A percentile compares a stretch with the other conserved stretches of the same genome.
These are phyloP conservation scores for Biscutella laevigata DNA, from an alignment of 441 rosid species.

Conservation along the genomic window DNA sequence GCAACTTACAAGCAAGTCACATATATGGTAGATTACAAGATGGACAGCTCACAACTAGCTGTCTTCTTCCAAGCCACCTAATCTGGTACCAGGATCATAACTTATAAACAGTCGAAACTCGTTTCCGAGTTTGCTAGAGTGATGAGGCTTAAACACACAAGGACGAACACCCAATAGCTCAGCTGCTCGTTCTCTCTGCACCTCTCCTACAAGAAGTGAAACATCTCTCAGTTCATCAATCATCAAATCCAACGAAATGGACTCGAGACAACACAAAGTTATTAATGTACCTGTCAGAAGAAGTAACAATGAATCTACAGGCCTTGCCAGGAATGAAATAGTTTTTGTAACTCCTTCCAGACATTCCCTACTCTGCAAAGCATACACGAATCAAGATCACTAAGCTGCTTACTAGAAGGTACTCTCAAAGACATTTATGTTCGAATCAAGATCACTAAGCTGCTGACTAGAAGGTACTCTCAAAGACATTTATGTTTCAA, in stretches of 20 bases:
- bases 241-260: not conserved
- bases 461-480: not conserved
- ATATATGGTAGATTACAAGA: not conserved
- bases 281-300: conserved; percentile 65
- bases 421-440: too few species aligned
- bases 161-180: conserved; percentile 63
- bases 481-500: not conserved
- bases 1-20: conserved; percentile 2
- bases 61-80: conserved; percentile 79
- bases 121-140: conserved; percentile 81
- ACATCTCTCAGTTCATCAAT: not conserved
- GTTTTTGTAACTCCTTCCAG: conserved; percentile 67
- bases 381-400: conserved; percentile 16
- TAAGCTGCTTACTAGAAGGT: not conserved
- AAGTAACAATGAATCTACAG: conserved; percentile 42
- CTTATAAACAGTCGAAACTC: conserved; percentile 72
- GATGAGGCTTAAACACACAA: conserved; percentile 71
- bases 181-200: conserved; percentile 67
- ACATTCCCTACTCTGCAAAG: conserved; percentile 72
- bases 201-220: conserved; percentile 49
- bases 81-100: conserved; percentile 61
- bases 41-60: conserved; percentile 15
- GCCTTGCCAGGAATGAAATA: conserved; percentile 46
- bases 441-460: too few species aligned
- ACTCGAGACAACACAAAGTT: not conserved